Conservation (phyloP, 1,284 basidiomycete genomes). For the Taiwanofungus camphoratus region DNA sequence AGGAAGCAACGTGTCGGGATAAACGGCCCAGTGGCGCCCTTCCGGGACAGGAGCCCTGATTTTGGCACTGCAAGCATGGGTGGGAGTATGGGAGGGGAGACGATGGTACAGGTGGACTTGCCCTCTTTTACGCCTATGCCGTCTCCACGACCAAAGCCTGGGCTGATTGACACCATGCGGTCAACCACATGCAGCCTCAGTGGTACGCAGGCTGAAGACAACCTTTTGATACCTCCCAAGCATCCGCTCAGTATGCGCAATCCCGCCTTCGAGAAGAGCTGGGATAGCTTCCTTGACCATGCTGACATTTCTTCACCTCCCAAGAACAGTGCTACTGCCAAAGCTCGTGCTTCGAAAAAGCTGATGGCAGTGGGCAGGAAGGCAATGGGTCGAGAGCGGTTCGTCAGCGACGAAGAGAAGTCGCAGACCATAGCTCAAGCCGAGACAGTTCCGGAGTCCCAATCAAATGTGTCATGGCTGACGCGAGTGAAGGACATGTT, state of each 20-base stretch:
- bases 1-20: constrained; percentile 45
- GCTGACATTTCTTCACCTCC: constrained; percentile 14
- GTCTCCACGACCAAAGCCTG: constrained; percentile 30
- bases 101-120: constrained; percentile 20
- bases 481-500: constrained; percentile 5
- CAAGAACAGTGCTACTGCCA: constrained; percentile 14
- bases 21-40: constrained; percentile 39
- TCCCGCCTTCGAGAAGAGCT: constrained; percentile 37
- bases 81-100: background rate
- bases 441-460: background rate
- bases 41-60: constrained; percentile 21
- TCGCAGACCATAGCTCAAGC: constrained; percentile 6
- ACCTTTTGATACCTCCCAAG: constrained; percentile 8
- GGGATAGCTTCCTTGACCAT: constrained; percentile 45
- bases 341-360: constrained; percentile 32
- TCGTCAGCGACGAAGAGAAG: constrained; percentile 24
- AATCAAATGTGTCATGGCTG: constrained; percentile 11
- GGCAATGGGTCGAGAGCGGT: constrained; percentile 28
- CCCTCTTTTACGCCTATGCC: constrained; percentile 48
- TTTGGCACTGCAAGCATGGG: background rate
- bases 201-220: constrained; percentile 12
- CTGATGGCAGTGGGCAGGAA: constrained; percentile 41
- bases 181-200: constrained; percentile 26
- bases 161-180: constrained; percentile 37
- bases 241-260: constrained; percentile 29